Base-by-base conservation (phyloP, 306 rosid species). In the Quercus bicolor region DNA sequence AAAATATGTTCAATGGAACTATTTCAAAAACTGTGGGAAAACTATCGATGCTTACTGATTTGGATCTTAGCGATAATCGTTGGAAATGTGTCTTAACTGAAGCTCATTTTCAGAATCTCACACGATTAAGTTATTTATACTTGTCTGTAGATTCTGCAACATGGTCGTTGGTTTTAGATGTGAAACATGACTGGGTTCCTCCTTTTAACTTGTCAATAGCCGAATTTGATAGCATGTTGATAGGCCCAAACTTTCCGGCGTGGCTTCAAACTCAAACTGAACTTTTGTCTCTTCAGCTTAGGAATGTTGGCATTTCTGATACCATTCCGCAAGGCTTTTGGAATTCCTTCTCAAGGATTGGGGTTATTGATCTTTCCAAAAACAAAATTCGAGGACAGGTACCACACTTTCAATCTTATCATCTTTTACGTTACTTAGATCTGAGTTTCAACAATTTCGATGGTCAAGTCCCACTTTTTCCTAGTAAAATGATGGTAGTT, bases 201-300 rank as follows among this genome's bases (percentile, higher is more conserved):
- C 28, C 28, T 56, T 56, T 56, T 20, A 56, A 56, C 13, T 11
- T 56, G 26, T 6, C 4, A 20, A 0, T 0, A 0, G 21, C 21
- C 0, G 0, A 0, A 0, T 19, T 56, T 19, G 5, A 3, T 3
- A 20, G 11, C 28, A 8, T 56, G 14, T 11, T 0, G 13, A 8
- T 56, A 3, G 62, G 62, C 62, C 14, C 62, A 56, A 56, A 56
- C 24, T 56, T 56, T 20, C 62, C 62, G 23, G 13, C 12, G 5
- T 56, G 62, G 28, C 13, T 56, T 57, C 29, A n/a, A 20, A 7
- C 11, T 11, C 45, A 37, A 7, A 37, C 45, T 23, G 0, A 57
- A 21, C 23, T 20, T 21, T 0, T 0, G 14, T 1, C 11, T 10
- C 15, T 57, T 57, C 3, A 0, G 0, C 64, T n/a, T 6, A 1